Percentiles rank a stretch among this genome's conserved stretches.
Conservation (phyloP, 225 moss, liverwort and hornwort genomes). For the Neckera pumila region DNA sequence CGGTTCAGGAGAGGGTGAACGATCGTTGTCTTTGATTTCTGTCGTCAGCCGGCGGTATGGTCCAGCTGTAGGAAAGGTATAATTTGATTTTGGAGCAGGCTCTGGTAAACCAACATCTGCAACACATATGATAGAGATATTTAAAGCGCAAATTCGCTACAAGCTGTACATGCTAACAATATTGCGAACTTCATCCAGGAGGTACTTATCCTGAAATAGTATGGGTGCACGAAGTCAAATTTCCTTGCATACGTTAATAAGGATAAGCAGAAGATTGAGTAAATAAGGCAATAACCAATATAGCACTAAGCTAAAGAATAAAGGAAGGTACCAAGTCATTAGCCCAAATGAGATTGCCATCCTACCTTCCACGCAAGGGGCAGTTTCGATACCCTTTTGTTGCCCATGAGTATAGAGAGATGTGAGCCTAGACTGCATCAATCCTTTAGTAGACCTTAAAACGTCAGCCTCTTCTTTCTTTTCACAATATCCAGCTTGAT, state of each 20-base stretch:
- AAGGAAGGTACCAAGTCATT: neutral
- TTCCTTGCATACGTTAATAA: neutral
- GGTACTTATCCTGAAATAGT: neutral
- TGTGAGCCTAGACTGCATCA: constrained; percentile 61
- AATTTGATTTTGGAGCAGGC: constrained; percentile 15
- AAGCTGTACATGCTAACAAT: neutral
- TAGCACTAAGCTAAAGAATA: neutral
- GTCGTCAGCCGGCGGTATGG: constrained; percentile 27
- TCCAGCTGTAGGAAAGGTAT: constrained; percentile 13
- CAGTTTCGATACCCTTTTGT: constrained; percentile 23
- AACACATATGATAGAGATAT: neutral
- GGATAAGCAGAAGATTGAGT: neutral
- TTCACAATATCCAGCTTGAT: constrained; percentile 6
- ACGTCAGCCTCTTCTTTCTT: constrained; percentile 20
- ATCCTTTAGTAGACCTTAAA: constrained; percentile 14
- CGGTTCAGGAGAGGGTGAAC: constrained; percentile 39
- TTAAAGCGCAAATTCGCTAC: neutral
- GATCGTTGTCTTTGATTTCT: constrained; percentile 33
- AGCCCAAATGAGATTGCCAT: neutral
- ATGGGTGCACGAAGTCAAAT: neutral
- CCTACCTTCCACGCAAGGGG: constrained; percentile 23
- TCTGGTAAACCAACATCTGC: constrained; percentile 26
- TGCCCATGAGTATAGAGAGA: constrained; percentile 37
- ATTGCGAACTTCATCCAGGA: neutral
- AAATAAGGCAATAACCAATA: neutral